Percentiles rank a stretch among this genome's conserved stretches.
Conservation (phyloP, 352 stramenopile genomes). For the Phytophthora ohioensis region DNA sequence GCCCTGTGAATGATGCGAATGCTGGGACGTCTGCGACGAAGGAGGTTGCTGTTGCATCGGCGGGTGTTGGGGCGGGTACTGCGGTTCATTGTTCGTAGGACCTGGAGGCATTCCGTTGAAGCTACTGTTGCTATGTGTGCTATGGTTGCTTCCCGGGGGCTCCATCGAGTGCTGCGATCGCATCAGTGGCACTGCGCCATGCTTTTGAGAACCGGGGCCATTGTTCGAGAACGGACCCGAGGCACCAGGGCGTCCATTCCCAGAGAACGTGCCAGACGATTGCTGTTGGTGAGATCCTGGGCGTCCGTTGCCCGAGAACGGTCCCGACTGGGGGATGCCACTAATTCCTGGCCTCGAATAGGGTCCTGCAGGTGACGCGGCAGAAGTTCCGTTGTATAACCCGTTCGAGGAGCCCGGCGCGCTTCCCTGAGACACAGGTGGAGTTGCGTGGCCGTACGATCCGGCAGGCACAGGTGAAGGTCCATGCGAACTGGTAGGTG, state of each 20-base stretch:
- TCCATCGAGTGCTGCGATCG: constrained; percentile 43
- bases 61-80: constrained; percentile 14
- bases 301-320: constrained; percentile 37
- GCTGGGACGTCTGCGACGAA: constrained; percentile 34
- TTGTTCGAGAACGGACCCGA: constrained; percentile 33
- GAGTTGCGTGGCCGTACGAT: constrained; percentile 39
- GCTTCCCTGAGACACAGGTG: constrained; percentile 40
- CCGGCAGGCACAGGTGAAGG: constrained; percentile 22
- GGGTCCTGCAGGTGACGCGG: constrained; percentile 14
- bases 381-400: constrained; percentile 26
- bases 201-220: constrained; percentile 25
- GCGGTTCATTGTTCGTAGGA: constrained; percentile 18
- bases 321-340: constrained; percentile 24
- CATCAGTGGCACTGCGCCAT: constrained; percentile 18
- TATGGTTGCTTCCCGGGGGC: constrained; percentile 47
- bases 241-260: constrained; percentile 27
- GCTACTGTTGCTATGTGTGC: constrained; percentile 37
- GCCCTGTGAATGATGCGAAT: constrained; percentile 32
- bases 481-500: constrained; percentile 28
- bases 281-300: constrained; percentile 32
- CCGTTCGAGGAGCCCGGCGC: constrained; percentile 34
- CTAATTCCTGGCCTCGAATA: constrained; percentile 21
- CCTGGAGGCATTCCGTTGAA: constrained; percentile 23
- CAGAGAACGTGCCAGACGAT: constrained; percentile 39
- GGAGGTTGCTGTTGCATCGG: constrained; percentile 25